Base-by-base conservation (phyloP, 2,329 filamentous ascomycete genomes). In the Xylaria sp. region DNA sequence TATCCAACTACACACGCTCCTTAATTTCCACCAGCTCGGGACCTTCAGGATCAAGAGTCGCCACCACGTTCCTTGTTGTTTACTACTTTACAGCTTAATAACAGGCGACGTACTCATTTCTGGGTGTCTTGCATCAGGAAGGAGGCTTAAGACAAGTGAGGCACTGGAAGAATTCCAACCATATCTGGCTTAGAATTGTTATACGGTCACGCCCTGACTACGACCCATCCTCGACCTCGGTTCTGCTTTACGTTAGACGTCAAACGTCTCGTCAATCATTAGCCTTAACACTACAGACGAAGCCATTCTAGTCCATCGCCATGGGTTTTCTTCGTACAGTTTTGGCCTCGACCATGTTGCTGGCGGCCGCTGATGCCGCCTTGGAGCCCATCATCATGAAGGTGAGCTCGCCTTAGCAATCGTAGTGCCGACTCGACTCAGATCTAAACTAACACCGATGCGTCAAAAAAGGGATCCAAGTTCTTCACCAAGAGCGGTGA, bases 401-500 rank as follows among this genome's bases (percentile, higher is more conserved):
- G 71, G 74, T 76, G 29, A 69, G 74, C 59, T 45, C 9, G 36
- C 5, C 17, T 17, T n/a, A 17, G 27, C 51, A 54, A 47, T 17
- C n/a, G 13, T 3, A n/a, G 33, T 17, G 11, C 9, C n/a, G n/a
- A 53, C 25, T 44, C 1, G 25, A 44, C 13, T 7, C 6, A 22
- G 44, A 5, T 25, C 17, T 17, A 11, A 10, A 50, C 69, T 72
- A 38, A 71, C 60, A 39, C 15, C 2, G n/a, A 5, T 2, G 20
- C 15, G 5, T n/a, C 6, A 5, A 13, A 15, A 36, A 39, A 76
- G 75, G 77, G 77, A 25, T 68, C 70, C 69, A 78, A 78, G 63
- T 92, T 94, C 85, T 94, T 92, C 84, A 91, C 89, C 81, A 87
- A 90, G 79, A 87, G 83, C 57, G 77, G 77, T n/a, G 73, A 76